Percentiles rank a stretch among this genome's conserved stretches.
These are phyloP conservation scores for Alternaria ethzedia DNA, from an alignment of 2,329 filamentous ascomycete genomes.

Conservation along the genomic window DNA sequence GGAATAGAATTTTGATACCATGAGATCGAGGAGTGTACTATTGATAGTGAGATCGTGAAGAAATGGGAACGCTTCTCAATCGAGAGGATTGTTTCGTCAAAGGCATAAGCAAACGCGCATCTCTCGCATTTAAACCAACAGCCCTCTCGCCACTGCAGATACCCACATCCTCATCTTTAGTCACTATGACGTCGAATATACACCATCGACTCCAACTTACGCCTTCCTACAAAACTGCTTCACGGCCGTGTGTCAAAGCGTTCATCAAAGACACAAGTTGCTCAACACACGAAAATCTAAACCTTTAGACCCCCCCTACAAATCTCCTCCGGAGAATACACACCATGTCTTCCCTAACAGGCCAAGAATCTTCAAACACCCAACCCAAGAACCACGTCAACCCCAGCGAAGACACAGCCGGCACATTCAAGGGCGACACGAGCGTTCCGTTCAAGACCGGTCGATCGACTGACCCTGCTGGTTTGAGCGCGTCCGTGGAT, in stretches of 20 bases:
- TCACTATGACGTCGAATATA: slow-evolving; percentile 10
- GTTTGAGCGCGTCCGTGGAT: slow-evolving; percentile 7
- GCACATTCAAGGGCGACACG: slow-evolving; percentile 8
- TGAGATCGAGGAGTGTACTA: background rate
- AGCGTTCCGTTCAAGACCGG: slow-evolving; percentile 13
- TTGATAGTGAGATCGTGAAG: background rate
- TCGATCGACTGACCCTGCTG: background rate
- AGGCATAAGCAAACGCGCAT: background rate
- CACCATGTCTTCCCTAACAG: slow-evolving; percentile 19
- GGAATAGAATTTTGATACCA: background rate
- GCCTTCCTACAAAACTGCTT: background rate
- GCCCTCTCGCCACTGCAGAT: background rate
- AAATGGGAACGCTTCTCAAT: background rate
- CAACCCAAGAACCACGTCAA: slow-evolving; percentile 20
- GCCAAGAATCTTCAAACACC: slow-evolving; percentile 19
- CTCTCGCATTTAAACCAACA: background rate
- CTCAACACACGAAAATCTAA: background rate
- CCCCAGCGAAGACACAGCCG: slow-evolving; percentile 1
- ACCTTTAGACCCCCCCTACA: too few relatives aligned
- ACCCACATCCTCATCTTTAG: background rate
- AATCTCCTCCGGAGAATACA: too few relatives aligned
- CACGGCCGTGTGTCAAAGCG: background rate
- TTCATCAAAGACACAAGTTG: background rate
- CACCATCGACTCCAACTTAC: background rate
- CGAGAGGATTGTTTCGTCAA: background rate